phyloP scores from a whole-genome alignment of 1,139 yeast genomes.

The Arxiozyma telluris region DNA sequence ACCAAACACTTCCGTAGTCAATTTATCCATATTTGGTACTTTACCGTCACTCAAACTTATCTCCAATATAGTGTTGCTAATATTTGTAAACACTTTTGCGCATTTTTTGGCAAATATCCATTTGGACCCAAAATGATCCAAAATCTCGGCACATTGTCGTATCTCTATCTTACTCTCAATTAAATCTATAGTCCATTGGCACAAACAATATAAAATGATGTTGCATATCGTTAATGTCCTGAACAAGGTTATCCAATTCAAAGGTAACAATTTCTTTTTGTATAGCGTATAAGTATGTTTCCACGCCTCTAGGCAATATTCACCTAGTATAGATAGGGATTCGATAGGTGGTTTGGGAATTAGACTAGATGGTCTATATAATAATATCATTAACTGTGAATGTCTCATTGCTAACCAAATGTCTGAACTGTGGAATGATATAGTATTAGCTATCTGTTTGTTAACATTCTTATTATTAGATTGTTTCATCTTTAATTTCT shows the following conservation, averaged over 20 bases:
- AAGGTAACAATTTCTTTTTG: slow-evolving; percentile 36
- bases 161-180: slow-evolving; percentile 39
- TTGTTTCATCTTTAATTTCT: slow-evolving; percentile 23
- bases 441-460: slow-evolving; percentile 11
- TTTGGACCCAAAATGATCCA: slow-evolving; percentile 38
- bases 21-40: slow-evolving; percentile 34
- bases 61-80: slow-evolving; percentile 36
- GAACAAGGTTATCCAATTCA: slow-evolving; percentile 43
- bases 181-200: slow-evolving; percentile 39
- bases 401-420: slow-evolving; percentile 42
- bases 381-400: slow-evolving; percentile 36
- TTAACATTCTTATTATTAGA: slow-evolving; percentile 15
- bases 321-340: slow-evolving; percentile 34
- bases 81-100: slow-evolving; percentile 37
- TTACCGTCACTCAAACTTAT: slow-evolving; percentile 35
- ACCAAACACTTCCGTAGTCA: slow-evolving; percentile 36
- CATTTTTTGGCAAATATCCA: slow-evolving; percentile 42
- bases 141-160: slow-evolving; percentile 38
- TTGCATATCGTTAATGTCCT: slow-evolving; percentile 40
- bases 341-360: slow-evolving; percentile 37
- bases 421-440: slow-evolving; percentile 36
- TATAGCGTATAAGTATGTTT: slow-evolving; percentile 38
- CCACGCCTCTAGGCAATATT: slow-evolving; percentile 35
- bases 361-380: slow-evolving; percentile 42
- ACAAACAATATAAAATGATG: slow-evolving; percentile 38